These are phyloP conservation scores for Candida dendrica DNA, from an alignment of 805 yeast genomes.

Conservation along the genomic window DNA sequence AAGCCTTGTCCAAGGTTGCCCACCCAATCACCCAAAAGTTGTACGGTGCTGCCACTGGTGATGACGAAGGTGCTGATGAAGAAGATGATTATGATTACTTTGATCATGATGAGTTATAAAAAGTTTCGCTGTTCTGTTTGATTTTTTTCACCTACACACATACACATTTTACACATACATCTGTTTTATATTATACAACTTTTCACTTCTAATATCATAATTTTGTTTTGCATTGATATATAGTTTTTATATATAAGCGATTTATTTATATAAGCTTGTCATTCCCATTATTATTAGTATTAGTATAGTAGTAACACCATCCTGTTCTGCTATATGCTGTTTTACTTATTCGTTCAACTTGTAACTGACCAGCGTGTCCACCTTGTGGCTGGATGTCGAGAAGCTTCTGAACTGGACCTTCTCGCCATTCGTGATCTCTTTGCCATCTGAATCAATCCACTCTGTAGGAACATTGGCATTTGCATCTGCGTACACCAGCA, in stretches of 20 bases:
- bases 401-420: conserved; percentile 64
- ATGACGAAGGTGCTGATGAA: conserved; percentile 46
- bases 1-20: conserved; percentile 71
- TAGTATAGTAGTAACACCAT: too few species aligned
- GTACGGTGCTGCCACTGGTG: conserved; percentile 48
- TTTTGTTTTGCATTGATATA: too few species aligned
- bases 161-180: too few species aligned
- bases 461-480: conserved; percentile 63
- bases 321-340: too few species aligned
- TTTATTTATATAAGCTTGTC: too few species aligned
- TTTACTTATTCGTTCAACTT: conserved; percentile 10
- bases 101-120: conserved; percentile 64
- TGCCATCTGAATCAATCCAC: conserved; percentile 76
- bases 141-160: too few species aligned
- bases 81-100: conserved; percentile 49
- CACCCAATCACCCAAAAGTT: conserved; percentile 90
- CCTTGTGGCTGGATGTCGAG: conserved; percentile 57
- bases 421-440: conserved; percentile 52
- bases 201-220: too few species aligned
- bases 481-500: conserved; percentile 74
- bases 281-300: too few species aligned
- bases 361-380: conserved; percentile 62
- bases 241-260: too few species aligned
- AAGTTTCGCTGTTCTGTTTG: background rate
- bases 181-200: too few species aligned